These are phyloP conservation scores for Phytophthora tubulina DNA, from an alignment of 352 stramenopile species.

Conservation along the genomic window DNA sequence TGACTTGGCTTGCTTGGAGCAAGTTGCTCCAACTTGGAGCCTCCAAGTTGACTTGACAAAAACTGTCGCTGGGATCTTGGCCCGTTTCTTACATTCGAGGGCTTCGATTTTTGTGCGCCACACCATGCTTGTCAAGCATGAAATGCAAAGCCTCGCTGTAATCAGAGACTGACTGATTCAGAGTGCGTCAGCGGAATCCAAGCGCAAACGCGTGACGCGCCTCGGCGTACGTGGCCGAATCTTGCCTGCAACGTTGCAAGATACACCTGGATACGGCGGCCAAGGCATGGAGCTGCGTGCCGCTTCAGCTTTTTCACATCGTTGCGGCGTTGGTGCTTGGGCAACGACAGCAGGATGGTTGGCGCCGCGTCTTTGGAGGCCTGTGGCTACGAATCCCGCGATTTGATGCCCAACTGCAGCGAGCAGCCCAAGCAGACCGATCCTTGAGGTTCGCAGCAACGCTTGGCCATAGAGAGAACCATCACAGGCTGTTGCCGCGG, in stretches of 20 bases:
- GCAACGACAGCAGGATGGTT: conserved; percentile 25
- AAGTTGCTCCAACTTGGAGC: too few relatives aligned
- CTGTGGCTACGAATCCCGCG: conserved; percentile 34
- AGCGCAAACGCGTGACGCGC: not conserved
- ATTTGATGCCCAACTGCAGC: conserved; percentile 42
- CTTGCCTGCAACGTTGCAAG: conserved; percentile 9
- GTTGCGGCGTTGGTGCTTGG: conserved; percentile 18
- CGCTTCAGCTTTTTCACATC: not conserved
- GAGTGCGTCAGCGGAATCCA: not conserved
- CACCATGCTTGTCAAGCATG: conserved; percentile 23
- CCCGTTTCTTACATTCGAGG: conserved; percentile 2
- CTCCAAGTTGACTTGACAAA: too few relatives aligned
- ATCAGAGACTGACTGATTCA: conserved; percentile 1
- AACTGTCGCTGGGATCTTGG: conserved; percentile 3
- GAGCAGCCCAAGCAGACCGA: conserved; percentile 22
- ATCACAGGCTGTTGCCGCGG: not conserved
- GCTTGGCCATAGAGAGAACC: conserved; percentile 3
- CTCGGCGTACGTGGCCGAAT: conserved; percentile 1
- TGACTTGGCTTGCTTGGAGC: too few relatives aligned
- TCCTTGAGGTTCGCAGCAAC: conserved; percentile 16
- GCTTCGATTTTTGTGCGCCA: conserved; percentile 30
- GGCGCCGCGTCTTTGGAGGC: conserved; percentile 30
- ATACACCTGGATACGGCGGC: not conserved
- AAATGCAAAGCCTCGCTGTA: conserved; percentile 7
- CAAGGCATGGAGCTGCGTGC: not conserved